Conservation (phyloP, 2,329 filamentous ascomycete species). For the Lachnellula subtilissima region DNA sequence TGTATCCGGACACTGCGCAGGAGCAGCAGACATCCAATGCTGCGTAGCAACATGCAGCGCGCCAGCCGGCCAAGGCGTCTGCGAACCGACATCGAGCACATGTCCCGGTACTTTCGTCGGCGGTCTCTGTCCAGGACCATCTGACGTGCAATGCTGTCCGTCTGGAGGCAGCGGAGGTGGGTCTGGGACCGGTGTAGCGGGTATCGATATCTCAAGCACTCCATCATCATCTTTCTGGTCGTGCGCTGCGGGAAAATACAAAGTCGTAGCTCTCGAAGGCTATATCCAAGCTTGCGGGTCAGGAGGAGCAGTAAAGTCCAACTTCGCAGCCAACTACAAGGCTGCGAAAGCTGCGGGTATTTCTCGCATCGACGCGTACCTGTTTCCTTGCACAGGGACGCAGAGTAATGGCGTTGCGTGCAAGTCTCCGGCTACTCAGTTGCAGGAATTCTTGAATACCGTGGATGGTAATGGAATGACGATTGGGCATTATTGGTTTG, state of each 20-base stretch:
- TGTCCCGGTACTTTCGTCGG: conserved; percentile 11
- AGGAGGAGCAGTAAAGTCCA: conserved; percentile 18
- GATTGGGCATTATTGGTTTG: conserved; percentile 22
- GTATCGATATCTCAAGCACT: conserved; percentile 15
- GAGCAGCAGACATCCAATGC: conserved; percentile 16
- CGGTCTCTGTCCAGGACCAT: conserved; percentile 16
- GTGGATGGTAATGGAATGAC: conserved; percentile 17
- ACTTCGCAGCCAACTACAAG: conserved; percentile 18
- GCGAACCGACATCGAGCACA: conserved; percentile 9
- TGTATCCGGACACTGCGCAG: conserved; percentile 15
- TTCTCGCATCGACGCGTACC: conserved; percentile 20
- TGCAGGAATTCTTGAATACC: conserved; percentile 19
- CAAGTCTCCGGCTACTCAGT: conserved; percentile 18
- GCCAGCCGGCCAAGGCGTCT: conserved; percentile 9
- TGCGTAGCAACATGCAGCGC: conserved; percentile 17
- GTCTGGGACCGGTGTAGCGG: conserved; percentile 1
- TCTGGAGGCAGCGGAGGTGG: background rate
- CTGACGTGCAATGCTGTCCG: conserved; percentile 19
- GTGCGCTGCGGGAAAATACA: conserved; percentile 13
- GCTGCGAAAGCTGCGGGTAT: conserved; percentile 21
- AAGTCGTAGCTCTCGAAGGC: conserved; percentile 15
- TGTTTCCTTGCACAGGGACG: conserved; percentile 26
- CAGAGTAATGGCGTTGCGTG: conserved; percentile 22
- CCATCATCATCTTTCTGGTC: conserved; percentile 11
- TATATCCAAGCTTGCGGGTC: conserved; percentile 17